Base-by-base conservation (phyloP, 495 filamentous ascomycete genomes). In the Haplographium delicatum region DNA sequence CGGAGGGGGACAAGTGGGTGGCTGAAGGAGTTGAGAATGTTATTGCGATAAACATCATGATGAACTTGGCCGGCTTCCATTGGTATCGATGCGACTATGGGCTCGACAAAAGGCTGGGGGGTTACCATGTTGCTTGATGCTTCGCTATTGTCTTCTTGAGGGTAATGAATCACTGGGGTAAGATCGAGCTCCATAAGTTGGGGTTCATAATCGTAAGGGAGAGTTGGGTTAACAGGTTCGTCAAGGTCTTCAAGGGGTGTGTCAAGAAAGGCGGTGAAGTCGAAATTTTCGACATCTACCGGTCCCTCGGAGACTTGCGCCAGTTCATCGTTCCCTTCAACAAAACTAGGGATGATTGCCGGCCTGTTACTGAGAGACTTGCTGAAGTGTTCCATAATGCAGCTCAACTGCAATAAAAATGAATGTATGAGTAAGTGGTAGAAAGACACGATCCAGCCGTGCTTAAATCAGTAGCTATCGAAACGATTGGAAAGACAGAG, bases 11-110 rank as follows among this genome's bases (percentile, higher is more conserved):
- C 23, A 2, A 22, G 16, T 20, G 42, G 47, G 30, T 43, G 27
- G 9, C 24, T 31, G 28, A 47, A 55, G 11, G n/a, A 25, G 18
- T 50, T 46, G 31, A 55, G 45, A 26, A 50, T 50, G 11, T 10
- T 23, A 24, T 53, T 42, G n/a, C n/a, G 25, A 31, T 53, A 58
- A 6, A n/a, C 13, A 6, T 26, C 20, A 18, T 39, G 6, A n/a
- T n/a, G n/a, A n/a, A n/a, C n/a, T n/a, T n/a, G n/a, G n/a, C n/a
- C n/a, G n/a, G n/a, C n/a, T n/a, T n/a, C n/a, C n/a, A n/a, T n/a
- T n/a, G n/a, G n/a, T n/a, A n/a, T n/a, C n/a, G n/a, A n/a, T n/a
- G n/a, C n/a, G n/a, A n/a, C n/a, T n/a, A n/a, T n/a, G n/a, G n/a
- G n/a, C n/a, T n/a, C n/a, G n/a, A n/a, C n/a, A n/a, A n/a, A n/a